Evolutionary conservation across 306 rosid species (phyloP).

Genomic region (Canavalia ensiformis): DNA sequence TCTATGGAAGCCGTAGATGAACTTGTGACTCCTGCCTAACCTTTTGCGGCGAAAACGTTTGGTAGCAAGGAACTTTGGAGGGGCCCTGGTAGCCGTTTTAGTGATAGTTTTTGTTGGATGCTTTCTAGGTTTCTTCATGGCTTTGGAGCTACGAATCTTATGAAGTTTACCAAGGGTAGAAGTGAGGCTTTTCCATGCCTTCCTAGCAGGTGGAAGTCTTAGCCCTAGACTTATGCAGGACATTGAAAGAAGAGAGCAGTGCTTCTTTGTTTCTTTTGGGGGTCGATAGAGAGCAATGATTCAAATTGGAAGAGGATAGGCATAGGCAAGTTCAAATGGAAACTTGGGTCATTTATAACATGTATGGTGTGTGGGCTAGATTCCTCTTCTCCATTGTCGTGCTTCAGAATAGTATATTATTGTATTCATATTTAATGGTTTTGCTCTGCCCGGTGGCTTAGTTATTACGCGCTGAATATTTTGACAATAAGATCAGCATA

Average conservation of each 20-base stretch:
- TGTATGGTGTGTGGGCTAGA: not conserved
- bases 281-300: not conserved
- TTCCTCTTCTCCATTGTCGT: constrained; percentile 24
- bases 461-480: constrained; percentile 53
- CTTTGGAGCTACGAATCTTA: constrained; percentile 56
- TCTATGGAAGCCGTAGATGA: constrained; percentile 41
- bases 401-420: not conserved
- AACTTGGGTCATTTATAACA: constrained; percentile 43
- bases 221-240: constrained; percentile 61
- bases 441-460: constrained; percentile 37
- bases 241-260: constrained; percentile 45
- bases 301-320: constrained; percentile 1
- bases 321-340: not conserved
- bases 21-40: not conserved
- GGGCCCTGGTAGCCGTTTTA: not conserved
- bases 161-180: constrained; percentile 65
- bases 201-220: constrained; percentile 65
- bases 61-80: constrained; percentile 43
- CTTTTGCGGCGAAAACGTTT: constrained; percentile 46
- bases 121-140: constrained; percentile 59
- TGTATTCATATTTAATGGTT: not conserved
- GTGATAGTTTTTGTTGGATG: constrained; percentile 31
- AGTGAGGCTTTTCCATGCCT: constrained; percentile 73
- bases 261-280: too few species aligned
- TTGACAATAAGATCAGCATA: constrained; percentile 21